Conservation (phyloP, 2,329 filamentous ascomycete genomes). For the Orbilia brochopaga region DNA sequence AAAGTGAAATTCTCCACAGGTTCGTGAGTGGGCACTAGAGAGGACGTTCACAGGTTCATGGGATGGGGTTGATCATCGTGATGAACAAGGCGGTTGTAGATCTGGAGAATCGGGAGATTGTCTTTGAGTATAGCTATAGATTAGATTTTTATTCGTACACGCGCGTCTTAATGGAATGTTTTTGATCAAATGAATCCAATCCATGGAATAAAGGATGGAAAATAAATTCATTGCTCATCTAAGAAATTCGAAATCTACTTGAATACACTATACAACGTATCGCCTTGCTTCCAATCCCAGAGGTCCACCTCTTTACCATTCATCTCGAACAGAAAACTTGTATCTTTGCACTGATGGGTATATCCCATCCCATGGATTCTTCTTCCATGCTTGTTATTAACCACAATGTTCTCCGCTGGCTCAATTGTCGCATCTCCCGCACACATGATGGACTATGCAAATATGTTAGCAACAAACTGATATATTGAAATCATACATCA, state of each 20-base stretch:
- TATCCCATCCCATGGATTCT: constrained; percentile 32
- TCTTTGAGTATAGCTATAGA: constrained; percentile 4
- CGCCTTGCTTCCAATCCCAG: constrained; percentile 26
- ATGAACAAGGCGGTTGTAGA: constrained; percentile 23
- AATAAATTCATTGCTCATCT: not conserved
- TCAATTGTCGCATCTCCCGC: constrained; percentile 19
- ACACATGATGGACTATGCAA: constrained; percentile 15
- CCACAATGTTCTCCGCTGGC: constrained; percentile 14
- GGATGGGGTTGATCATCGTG: constrained; percentile 21
- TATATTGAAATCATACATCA: not conserved
- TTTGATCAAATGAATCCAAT: not conserved
- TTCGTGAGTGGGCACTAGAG: constrained; percentile 19
- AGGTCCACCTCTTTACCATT: constrained; percentile 14
- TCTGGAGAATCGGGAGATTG: constrained; percentile 19
- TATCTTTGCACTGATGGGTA: constrained; percentile 25
- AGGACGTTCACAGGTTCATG: constrained; percentile 19
- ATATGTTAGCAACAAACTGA: not conserved
- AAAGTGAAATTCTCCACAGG: constrained; percentile 5
- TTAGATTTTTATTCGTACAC: too few relatives aligned
- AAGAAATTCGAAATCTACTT: too few relatives aligned
- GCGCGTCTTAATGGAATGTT: not conserved
- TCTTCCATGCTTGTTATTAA: constrained; percentile 19
- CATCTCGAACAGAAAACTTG: constrained; percentile 20
- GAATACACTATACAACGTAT: constrained; percentile 24
- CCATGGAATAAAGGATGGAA: not conserved